A percentile compares a stretch with the other conserved stretches of the same genome.
phyloP scores from a whole-genome alignment of 352 stramenopile species.

The Phytophthora pistaciae region DNA sequence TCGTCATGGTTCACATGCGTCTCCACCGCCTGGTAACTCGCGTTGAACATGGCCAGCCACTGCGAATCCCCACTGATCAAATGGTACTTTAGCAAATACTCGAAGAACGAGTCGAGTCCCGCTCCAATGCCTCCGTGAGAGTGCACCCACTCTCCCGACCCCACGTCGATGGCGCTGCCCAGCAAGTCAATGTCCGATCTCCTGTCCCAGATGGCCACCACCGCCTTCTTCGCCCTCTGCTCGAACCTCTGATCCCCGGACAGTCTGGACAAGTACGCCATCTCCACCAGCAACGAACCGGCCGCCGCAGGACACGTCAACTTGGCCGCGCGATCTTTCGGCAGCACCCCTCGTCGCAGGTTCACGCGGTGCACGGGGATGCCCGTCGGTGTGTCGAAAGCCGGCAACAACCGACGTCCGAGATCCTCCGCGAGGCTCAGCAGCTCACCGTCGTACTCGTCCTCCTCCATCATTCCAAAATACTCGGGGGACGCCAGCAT shows the following conservation, averaged over 20 bases:
- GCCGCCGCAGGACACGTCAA: slow-evolving; percentile 96
- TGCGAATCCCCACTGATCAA: slow-evolving; percentile 94
- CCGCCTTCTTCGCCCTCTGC: slow-evolving; percentile 60
- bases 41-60: slow-evolving; percentile 94
- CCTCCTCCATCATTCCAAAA: slow-evolving; percentile 55
- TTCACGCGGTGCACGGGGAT: slow-evolving; percentile 98
- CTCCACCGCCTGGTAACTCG: slow-evolving; percentile 82
- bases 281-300: slow-evolving; percentile 97
- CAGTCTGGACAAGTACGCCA: slow-evolving; percentile 94
- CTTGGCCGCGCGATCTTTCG: slow-evolving; percentile 34
- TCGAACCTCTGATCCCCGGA: slow-evolving; percentile 70
- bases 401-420: slow-evolving; percentile 94
- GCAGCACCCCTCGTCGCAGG: slow-evolving; percentile 67
- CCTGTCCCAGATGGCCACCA: slow-evolving; percentile 82
- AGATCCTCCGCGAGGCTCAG: slow-evolving; percentile 95
- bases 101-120: slow-evolving; percentile 98
- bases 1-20: slow-evolving; percentile 78
- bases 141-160: slow-evolving; percentile 85
- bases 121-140: slow-evolving; percentile 89
- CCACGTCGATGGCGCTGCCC: slow-evolving; percentile 95
- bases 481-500: slow-evolving; percentile 77
- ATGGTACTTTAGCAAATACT: slow-evolving; percentile 98
- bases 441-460: slow-evolving; percentile 95
- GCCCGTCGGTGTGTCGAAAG: slow-evolving; percentile 96
- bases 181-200: slow-evolving; percentile 91